Evolutionary conservation across 306 rosid genomes (phyloP), one percentile per base, ranked within the genome.

Genomic region (Gleditsia sinensis): DNA sequence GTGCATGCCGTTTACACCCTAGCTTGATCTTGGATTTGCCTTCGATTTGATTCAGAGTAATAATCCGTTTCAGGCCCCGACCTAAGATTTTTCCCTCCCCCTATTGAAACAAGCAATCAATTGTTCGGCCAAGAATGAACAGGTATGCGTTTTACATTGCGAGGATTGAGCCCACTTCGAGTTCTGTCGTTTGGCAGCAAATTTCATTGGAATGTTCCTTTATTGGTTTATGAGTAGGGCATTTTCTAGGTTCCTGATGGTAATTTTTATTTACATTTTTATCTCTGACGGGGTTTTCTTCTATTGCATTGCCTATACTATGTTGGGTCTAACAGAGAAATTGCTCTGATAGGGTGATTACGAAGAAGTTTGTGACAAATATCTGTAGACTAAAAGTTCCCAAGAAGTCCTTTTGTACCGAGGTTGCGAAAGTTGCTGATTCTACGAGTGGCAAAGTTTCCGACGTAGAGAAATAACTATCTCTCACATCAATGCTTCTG

Each of bases 281-380:
- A 2, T 32, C 21, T 50, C 21, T n/a, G 12, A 45, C 3, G 25
- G 36, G 43, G 8, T 30, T 72, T 69, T 75, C 56, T 57, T 68
- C 13, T 67, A 5, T 60, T 72, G 5, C 19, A 19, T 61, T 39
- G 14, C 20, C 49, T 32, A 11, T 56, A 7, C n/a, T 40, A 6
- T 45, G 28, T 25, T 49, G 68, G 33, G 32, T 71, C 25, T 81
- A 56, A 81, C 21, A 30, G 28, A 45, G 13, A 74, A 16, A 54
- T 27, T 83, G 36, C 9, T 79, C 14, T 60, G 40, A 55, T 83
- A 94, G 97, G 82, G 62, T 88, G 63, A 64, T 91, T 7, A 68
- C 56, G 73, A 88, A 85, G 72, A 84, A 66, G 25, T 59, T 80
- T 25, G 75, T 63, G 27, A 82, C 83, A 28, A 85, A 70, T 77